Evolutionary conservation across 192 early-diverging fungal species (phyloP).

Genomic region (Backusella liffmaniae): DNA sequence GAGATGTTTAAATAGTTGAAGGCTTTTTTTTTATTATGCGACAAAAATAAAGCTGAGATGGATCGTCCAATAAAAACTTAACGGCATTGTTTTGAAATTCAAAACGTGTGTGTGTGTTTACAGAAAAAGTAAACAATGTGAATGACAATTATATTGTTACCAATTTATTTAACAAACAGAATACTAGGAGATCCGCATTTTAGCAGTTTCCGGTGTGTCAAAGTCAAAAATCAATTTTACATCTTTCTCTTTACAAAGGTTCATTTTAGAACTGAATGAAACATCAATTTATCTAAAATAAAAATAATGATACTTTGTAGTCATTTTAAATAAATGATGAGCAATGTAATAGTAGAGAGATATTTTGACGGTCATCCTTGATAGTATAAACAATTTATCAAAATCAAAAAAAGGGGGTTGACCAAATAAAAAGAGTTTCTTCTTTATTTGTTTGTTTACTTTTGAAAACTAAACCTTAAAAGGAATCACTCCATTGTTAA

Average conservation of each 20-base stretch:
- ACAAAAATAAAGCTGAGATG: not conserved
- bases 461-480: not conserved
- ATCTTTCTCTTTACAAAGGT: not conserved
- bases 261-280: not conserved
- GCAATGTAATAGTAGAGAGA: not conserved
- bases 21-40: not conserved
- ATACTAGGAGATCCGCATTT: not conserved
- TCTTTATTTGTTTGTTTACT: not conserved
- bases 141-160: not conserved
- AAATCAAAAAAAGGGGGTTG: not conserved
- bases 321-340: not conserved
- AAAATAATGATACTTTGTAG: not conserved
- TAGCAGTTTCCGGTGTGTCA: not conserved
- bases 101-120: not conserved
- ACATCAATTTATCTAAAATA: not conserved
- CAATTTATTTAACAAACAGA: not conserved
- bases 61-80: not conserved
- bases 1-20: not conserved
- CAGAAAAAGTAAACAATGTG: not conserved
- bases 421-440: not conserved
- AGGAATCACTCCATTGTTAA: not conserved
- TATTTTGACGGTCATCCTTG: not conserved
- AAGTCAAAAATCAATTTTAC: not conserved
- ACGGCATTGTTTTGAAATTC: not conserved
- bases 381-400: not conserved